Percentiles rank a stretch among this genome's conserved stretches.
phyloP scores from a whole-genome alignment of 495 filamentous ascomycete species.

The Hyaloscypha hepaticicola region DNA sequence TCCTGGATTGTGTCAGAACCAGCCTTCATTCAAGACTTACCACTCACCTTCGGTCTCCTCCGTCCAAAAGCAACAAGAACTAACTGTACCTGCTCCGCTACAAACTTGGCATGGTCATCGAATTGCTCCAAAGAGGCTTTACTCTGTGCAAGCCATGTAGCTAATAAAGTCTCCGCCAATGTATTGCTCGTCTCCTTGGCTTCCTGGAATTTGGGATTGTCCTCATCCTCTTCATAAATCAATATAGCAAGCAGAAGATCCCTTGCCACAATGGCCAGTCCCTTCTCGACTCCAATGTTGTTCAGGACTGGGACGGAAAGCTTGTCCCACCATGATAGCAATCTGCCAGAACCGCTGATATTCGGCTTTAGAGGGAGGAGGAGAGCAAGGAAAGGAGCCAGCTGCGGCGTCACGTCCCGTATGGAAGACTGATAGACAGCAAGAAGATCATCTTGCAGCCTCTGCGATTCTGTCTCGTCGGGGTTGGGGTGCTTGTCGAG shows the following conservation, averaged over 20 bases:
- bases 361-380: conserved; percentile 58
- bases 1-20: conserved; percentile 43
- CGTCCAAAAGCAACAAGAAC: conserved; percentile 52
- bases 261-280: conserved; percentile 55
- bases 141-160: conserved; percentile 57
- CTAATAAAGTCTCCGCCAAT: conserved; percentile 53
- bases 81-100: conserved; percentile 47
- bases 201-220: conserved; percentile 36
- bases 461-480: conserved; percentile 59
- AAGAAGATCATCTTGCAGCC: conserved; percentile 66
- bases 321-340: conserved; percentile 66
- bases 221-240: conserved; percentile 56
- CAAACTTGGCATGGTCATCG: conserved; percentile 47
- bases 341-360: conserved; percentile 50
- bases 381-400: conserved; percentile 59
- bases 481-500: conserved; percentile 56
- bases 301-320: conserved; percentile 59
- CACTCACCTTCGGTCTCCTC: conserved; percentile 62
- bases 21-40: neutral
- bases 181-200: conserved; percentile 43
- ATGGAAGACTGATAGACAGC: conserved; percentile 58
- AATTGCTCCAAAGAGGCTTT: conserved; percentile 43
- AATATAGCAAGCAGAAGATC: conserved; percentile 57
- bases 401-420: conserved; percentile 48
- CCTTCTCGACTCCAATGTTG: conserved; percentile 54